Conservation (phyloP, 2,329 filamentous ascomycete species). For the Rhynchosporium agropyri region DNA sequence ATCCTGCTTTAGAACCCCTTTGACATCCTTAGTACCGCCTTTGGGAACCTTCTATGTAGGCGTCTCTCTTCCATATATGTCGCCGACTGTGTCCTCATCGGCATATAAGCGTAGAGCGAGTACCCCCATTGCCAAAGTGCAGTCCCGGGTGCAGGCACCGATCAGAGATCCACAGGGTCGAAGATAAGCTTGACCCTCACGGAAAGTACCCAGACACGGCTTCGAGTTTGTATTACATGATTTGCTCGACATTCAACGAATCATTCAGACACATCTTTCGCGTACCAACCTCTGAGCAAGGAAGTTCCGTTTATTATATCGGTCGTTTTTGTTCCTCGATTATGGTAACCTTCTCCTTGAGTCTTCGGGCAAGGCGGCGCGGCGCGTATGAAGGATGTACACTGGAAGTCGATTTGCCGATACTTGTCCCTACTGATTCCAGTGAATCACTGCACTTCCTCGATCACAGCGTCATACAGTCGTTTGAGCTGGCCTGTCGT, state of each 20-base stretch:
- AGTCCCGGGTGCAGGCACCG: background rate
- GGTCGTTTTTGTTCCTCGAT: background rate
- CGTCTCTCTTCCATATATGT: background rate
- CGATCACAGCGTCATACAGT: too few species aligned
- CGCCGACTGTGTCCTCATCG: slow-evolving; percentile 8
- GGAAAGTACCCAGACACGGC: too few species aligned
- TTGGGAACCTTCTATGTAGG: slow-evolving; percentile 1
- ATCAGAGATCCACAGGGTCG: background rate
- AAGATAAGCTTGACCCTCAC: background rate
- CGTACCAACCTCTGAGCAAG: background rate
- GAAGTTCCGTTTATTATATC: background rate
- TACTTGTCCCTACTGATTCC: too few species aligned
- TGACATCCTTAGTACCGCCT: background rate
- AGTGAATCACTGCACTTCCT: too few species aligned
- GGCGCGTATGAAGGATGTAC: background rate
- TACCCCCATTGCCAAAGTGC: slow-evolving; percentile 1
- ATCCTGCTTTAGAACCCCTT: background rate
- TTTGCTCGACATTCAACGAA: slow-evolving; percentile 1
- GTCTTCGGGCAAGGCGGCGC: background rate
- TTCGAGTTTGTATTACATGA: background rate
- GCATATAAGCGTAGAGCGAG: background rate
- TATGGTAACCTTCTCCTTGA: background rate
- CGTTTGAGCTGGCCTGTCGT: background rate
- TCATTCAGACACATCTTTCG: background rate
- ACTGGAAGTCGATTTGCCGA: too few species aligned